Base-by-base conservation (phyloP, 129 eudicot species). In the Escallonia rubra region DNA sequence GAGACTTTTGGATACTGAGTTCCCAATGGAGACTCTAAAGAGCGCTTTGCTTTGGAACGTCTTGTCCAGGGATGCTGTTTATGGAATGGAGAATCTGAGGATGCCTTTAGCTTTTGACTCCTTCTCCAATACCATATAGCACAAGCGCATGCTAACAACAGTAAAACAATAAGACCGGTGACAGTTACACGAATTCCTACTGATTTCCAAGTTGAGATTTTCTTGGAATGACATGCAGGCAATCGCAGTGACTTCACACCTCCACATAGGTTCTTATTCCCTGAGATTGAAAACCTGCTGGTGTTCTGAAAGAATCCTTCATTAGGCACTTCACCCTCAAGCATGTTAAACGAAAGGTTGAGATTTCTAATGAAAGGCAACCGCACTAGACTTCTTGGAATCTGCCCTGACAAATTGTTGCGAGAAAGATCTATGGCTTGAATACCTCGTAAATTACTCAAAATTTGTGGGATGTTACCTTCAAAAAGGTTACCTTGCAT, bases 341-440 rank as follows among this genome's bases (percentile, higher is more conserved):
- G 41, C 3, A 12, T 11, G 15, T 74, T 66, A 46, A 74, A 42
- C 1, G 78, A 74, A 2, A 73, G 38, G 50, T 74, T 74, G 7
- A 72, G 34, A 41, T 63, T 15, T 43, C 53, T 44, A n/a, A 68
- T 43, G 39, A 62, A 54, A 2, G 53, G 6, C 7, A 64, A 3
- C 3, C 8, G 4, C n/a, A 13, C 40, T 8, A 66, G 49, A 55
- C 40, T 66, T 2, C 4, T 1, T 49, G 73, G 79, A 59, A 74
- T 74, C 40, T n/a, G 23, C 5, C 79, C 79, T 0, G 67, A 59
- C 0, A 74, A 40, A 9, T 74, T 74, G 34, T 74, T 74, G 56
- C 39, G 41, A 0, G 79, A 66, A 6, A 74, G 67, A 53, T 74
- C 79, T 39, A 74, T n/a, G 3, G 51, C 13, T 67, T 55, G n/a